A percentile compares a stretch with the other conserved stretches of the same genome.
Evolutionary conservation across 140 eudicot species (phyloP).

Genomic region (Erigeron philadelphicus): DNA sequence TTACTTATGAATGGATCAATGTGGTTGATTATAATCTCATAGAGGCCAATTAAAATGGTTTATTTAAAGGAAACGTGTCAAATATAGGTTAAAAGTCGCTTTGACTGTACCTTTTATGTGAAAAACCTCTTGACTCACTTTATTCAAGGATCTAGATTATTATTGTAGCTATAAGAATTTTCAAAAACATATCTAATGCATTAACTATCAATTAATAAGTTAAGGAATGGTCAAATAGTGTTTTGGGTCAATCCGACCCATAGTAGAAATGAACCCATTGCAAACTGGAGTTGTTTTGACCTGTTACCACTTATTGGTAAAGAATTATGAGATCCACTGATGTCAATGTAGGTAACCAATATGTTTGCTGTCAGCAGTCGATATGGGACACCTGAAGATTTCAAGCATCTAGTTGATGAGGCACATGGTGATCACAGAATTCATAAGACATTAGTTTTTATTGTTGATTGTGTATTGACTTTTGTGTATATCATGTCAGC

Average conservation of each 20-base stretch:
- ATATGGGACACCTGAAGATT: constrained; percentile 94
- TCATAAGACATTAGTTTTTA: background rate
- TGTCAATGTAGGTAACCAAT: constrained; percentile 71
- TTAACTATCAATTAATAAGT: too few relatives aligned
- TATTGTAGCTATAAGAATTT: too few relatives aligned
- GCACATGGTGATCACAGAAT: constrained; percentile 66
- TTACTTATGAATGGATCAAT: background rate
- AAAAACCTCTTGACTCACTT: too few relatives aligned
- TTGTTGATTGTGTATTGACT: constrained; percentile 1
- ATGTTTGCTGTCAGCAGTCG: constrained; percentile 96
- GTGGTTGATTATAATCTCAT: background rate
- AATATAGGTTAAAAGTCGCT: background rate
- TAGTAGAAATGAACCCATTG: too few relatives aligned
- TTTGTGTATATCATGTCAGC: background rate
- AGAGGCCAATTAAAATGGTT: background rate
- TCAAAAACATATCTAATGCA: too few relatives aligned
- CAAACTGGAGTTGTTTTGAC: background rate
- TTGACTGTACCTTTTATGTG: background rate
- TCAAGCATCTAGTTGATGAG: constrained; percentile 90
- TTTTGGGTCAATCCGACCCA: background rate
- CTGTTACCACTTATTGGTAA: background rate
- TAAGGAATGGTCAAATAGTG: too few relatives aligned
- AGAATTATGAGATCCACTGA: background rate
- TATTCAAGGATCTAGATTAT: too few relatives aligned
- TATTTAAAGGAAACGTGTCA: background rate